Evolutionary conservation across 2,329 filamentous ascomycete species (phyloP), one percentile per base, ranked within the genome.

Genomic region (Biscogniauxia mediterranea): DNA sequence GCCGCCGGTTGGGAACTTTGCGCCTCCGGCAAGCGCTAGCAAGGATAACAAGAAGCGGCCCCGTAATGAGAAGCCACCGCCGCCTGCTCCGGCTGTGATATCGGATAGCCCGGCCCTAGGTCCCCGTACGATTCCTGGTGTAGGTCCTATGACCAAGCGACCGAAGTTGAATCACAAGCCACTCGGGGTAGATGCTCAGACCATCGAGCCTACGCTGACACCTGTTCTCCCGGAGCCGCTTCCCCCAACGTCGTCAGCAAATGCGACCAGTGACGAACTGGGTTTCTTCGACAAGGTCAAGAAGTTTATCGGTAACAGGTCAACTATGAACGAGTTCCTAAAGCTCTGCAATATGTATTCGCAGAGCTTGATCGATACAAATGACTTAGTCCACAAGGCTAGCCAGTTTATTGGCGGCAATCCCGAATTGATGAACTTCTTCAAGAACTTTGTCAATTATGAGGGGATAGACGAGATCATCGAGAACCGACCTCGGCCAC

Each of bases 311-410:
- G 89, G 90, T 63, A 98, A 98, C 75, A 91, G 96, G 74, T 90
- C 92, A 59, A 89, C 89, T 2, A 96, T 96, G 84, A 93, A 91
- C 69, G 95, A 99, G 75, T 99, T 99, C 76, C 79, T 99, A 66
- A 99, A 99, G 79, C 86, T 99, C 6, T 95, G 94, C 80, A 99
- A 98, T 69, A 83, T 99, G 28, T 99, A 92, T 79, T 95, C 91
- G 21, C 91, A 96, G 70, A 93, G 96, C 68, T 84, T 99, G 56
- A 96, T 99, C 64, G 92, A 96, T 71, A 89, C 89, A 60, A 88
- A 91, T 63, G 87, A 92, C 1, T 81, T 99, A 15, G 86, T 95
- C 25, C 89, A 92, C 73, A 91, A 95, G 73, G 92, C 92, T 2
- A 87, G 89, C 58, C 85, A 87, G 5, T 99, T 97, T 73, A 93